A percentile compares a stretch with the other conserved stretches of the same genome.
phyloP scores from a whole-genome alignment of 768 basidiomycete genomes.

The Boletus tomentosulus region DNA sequence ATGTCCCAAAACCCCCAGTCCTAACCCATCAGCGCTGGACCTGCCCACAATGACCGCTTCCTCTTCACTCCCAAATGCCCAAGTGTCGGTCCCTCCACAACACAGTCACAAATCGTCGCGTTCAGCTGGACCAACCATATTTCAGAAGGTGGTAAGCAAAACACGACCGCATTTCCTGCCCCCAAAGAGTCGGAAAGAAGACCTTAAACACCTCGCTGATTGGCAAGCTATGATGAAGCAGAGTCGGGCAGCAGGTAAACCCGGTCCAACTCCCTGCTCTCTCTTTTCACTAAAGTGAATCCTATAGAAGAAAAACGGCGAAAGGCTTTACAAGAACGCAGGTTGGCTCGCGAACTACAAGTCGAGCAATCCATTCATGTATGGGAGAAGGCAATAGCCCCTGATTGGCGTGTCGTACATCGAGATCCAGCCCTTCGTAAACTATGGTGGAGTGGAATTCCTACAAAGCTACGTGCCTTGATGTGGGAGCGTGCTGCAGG shows the following conservation, averaged over 20 bases:
- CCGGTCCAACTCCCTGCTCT: not conserved
- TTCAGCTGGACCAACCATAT: conserved; percentile 60
- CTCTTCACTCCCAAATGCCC: conserved; percentile 26
- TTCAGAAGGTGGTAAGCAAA: conserved; percentile 79
- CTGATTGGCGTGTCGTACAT: conserved; percentile 77
- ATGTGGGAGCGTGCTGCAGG: conserved; percentile 89
- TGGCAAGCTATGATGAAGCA: conserved; percentile 88
- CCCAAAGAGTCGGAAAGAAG: conserved; percentile 74
- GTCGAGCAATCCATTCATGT: conserved; percentile 65
- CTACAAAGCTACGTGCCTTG: conserved; percentile 69
- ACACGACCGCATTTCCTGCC: conserved; percentile 85
- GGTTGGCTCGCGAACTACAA: conserved; percentile 57
- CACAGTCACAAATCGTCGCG: conserved; percentile 42
- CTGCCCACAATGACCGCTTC: conserved; percentile 28
- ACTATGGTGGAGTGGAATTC: conserved; percentile 89
- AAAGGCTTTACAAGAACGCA: conserved; percentile 58
- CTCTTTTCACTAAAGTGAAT: conserved; percentile 2
- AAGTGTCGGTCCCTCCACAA: conserved; percentile 13
- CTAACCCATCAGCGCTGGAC: conserved; percentile 13
- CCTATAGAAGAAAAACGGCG: conserved; percentile 65
- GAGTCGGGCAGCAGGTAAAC: conserved; percentile 66
- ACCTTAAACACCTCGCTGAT: conserved; percentile 76
- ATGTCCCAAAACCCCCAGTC: not conserved
- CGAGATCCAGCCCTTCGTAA: conserved; percentile 60
- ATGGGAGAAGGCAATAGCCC: conserved; percentile 78